Evolutionary conservation across 1,139 yeast genomes (phyloP).

Genomic region (Insectozyma bohioensis): DNA sequence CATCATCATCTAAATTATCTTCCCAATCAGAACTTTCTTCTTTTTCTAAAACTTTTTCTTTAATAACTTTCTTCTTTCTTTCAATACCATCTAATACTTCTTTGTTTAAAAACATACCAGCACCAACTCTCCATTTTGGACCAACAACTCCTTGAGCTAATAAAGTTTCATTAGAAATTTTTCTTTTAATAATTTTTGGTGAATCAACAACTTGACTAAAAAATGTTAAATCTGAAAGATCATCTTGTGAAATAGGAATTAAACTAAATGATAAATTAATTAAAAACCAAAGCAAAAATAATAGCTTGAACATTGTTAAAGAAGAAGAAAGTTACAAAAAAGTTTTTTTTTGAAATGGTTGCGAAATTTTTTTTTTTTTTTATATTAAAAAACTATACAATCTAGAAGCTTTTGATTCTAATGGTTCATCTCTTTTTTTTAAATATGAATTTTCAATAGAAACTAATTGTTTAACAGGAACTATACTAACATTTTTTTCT

Average conservation of each 20-base stretch:
- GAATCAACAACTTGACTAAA: conserved; percentile 9
- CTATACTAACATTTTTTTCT: background rate
- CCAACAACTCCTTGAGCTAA: conserved; percentile 9
- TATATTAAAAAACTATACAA: too few species aligned
- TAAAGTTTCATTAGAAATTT: conserved; percentile 2
- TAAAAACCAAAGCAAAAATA: conserved; percentile 5
- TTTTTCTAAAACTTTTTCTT: conserved; percentile 6
- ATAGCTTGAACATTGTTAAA: conserved; percentile 6
- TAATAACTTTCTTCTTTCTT: conserved; percentile 4
- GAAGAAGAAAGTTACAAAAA: too few species aligned
- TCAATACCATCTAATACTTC: conserved; percentile 8
- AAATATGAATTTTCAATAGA: background rate
- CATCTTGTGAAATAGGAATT: conserved; percentile 3
- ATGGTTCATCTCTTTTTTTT: background rate
- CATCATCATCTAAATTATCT: conserved; percentile 8
- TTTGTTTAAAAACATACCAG: conserved; percentile 16
- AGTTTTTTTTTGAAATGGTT: conserved; percentile 1
- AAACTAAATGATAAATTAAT: background rate
- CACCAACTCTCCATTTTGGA: conserved; percentile 16
- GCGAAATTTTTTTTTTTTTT: conserved; percentile 1
- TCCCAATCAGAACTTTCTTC: conserved; percentile 8
- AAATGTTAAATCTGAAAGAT: conserved; percentile 9
- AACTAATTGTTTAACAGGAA: conserved; percentile 4
- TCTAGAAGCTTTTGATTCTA: background rate
- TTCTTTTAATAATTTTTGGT: conserved; percentile 6